These are phyloP conservation scores for Prunus padus DNA, from an alignment of 306 rosid species.

Conservation along the genomic window DNA sequence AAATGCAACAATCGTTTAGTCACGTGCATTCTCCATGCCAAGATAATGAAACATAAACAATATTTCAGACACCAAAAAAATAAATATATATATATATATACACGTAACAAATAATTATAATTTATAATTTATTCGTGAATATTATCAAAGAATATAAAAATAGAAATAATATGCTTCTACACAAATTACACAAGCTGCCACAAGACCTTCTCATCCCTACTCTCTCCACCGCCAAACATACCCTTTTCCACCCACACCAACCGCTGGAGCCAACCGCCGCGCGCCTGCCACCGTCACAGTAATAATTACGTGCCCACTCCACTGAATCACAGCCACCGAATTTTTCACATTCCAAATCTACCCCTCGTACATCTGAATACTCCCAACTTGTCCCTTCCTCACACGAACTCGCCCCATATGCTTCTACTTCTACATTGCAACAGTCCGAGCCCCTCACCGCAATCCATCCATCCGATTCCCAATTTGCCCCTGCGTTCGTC, in stretches of 20 bases:
- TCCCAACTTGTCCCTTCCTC: constrained; percentile 32
- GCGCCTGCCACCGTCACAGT: background rate
- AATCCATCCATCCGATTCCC: constrained; percentile 76
- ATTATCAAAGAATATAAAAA: constrained; percentile 10
- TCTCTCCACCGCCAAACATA: constrained; percentile 2
- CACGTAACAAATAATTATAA: background rate
- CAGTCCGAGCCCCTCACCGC: constrained; percentile 42
- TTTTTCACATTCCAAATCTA: constrained; percentile 25
- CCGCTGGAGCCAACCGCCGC: constrained; percentile 33
- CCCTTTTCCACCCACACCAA: constrained; percentile 28
- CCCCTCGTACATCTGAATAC: constrained; percentile 28
- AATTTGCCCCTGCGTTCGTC: constrained; percentile 41
- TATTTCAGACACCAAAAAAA: too few relatives aligned
- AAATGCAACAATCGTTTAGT: background rate
- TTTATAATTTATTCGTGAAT: constrained; percentile 14
- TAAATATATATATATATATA: too few relatives aligned
- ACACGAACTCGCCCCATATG: constrained; percentile 7
- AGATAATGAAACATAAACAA: background rate
- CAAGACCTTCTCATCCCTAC: background rate
- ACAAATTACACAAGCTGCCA: constrained; percentile 25
- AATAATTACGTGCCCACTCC: constrained; percentile 17
- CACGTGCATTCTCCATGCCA: background rate
- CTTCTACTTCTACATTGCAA: constrained; percentile 4
- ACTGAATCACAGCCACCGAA: constrained; percentile 12
- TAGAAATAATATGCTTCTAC: background rate